Evolutionary conservation across 108 stramenopile genomes (phyloP).

Genomic region (Cyclotella choctawhatcheeana): DNA sequence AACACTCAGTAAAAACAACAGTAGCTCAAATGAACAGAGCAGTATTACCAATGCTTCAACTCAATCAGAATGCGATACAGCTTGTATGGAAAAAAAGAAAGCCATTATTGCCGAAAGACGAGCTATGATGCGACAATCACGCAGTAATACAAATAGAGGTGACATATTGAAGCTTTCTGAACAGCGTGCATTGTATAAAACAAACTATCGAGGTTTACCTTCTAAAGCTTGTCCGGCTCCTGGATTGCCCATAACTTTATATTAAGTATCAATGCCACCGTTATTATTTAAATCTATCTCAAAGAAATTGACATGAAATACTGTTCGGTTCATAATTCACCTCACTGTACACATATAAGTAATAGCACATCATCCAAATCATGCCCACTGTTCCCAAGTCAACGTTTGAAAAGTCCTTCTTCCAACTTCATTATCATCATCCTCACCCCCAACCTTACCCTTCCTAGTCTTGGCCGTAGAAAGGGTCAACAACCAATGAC

Average conservation of each 20-base stretch:
- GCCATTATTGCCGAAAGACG: constrained; percentile 37
- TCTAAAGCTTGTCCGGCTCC: constrained; percentile 24
- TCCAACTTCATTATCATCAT: constrained; percentile 3
- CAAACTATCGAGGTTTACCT: constrained; percentile 34
- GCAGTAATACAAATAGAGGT: constrained; percentile 43
- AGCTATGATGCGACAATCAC: constrained; percentile 59
- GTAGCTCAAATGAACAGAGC: not conserved
- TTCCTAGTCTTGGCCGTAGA: constrained; percentile 34
- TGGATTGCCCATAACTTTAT: constrained; percentile 28
- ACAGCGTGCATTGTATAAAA: constrained; percentile 54
- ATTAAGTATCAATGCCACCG: too few relatives aligned
- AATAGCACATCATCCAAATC: too few relatives aligned
- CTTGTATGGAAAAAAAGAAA: constrained; percentile 36
- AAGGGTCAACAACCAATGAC: constrained; percentile 52
- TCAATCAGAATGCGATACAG: constrained; percentile 32
- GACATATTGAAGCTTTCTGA: constrained; percentile 59
- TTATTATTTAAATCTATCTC: too few relatives aligned
- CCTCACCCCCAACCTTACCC: constrained; percentile 12
- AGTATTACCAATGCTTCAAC: too few relatives aligned
- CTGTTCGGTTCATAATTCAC: too few relatives aligned
- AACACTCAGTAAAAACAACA: not conserved
- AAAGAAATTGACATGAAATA: too few relatives aligned
- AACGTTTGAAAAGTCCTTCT: constrained; percentile 18
- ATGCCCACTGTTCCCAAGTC: constrained; percentile 17
- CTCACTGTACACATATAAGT: too few relatives aligned